A percentile compares a stretch with the other conserved stretches of the same genome.
These are phyloP conservation scores for Diaporthe ampelina DNA, from an alignment of 2,329 filamentous ascomycete species.

Conservation along the genomic window DNA sequence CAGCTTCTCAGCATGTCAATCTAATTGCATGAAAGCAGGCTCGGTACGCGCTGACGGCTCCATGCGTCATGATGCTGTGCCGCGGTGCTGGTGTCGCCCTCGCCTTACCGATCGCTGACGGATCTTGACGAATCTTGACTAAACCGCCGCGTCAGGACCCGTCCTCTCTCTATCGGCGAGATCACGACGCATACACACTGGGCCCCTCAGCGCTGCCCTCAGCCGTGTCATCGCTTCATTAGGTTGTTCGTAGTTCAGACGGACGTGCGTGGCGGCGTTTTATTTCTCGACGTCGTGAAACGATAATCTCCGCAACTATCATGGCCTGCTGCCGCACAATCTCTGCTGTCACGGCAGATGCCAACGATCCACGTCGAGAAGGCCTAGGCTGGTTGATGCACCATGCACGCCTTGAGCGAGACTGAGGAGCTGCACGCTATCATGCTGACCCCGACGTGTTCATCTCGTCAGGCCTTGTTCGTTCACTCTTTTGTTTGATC, in stretches of 20 bases:
- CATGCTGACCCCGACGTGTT: slow-evolving; percentile 13
- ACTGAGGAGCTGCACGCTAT: neutral
- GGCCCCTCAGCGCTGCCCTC: slow-evolving; percentile 28
- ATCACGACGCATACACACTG: slow-evolving; percentile 20
- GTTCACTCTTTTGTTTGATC: slow-evolving; percentile 26
- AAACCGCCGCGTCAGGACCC: slow-evolving; percentile 1
- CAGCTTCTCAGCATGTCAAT: slow-evolving; percentile 23
- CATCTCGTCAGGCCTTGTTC: slow-evolving; percentile 23
- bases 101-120: slow-evolving; percentile 15
- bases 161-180: neutral
- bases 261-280: slow-evolving; percentile 17
- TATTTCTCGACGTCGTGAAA: slow-evolving; percentile 30
- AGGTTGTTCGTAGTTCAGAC: slow-evolving; percentile 16
- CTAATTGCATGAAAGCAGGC: slow-evolving; percentile 15
- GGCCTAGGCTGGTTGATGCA: slow-evolving; percentile 7
- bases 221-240: slow-evolving; percentile 27
- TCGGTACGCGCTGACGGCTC: slow-evolving; percentile 28
- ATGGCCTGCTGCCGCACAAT: slow-evolving; percentile 23
- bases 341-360: slow-evolving; percentile 18
- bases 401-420: slow-evolving; percentile 13
- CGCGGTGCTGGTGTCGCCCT: slow-evolving; percentile 2
- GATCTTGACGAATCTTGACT: slow-evolving; percentile 21
- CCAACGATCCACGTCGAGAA: slow-evolving; percentile 20
- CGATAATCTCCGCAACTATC: slow-evolving; percentile 23
- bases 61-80: slow-evolving; percentile 16